Evolutionary conservation across 23 red algal species (phyloP), one percentile per base, ranked within the genome.

Genomic region (Gracilaria gracilis): DNA sequence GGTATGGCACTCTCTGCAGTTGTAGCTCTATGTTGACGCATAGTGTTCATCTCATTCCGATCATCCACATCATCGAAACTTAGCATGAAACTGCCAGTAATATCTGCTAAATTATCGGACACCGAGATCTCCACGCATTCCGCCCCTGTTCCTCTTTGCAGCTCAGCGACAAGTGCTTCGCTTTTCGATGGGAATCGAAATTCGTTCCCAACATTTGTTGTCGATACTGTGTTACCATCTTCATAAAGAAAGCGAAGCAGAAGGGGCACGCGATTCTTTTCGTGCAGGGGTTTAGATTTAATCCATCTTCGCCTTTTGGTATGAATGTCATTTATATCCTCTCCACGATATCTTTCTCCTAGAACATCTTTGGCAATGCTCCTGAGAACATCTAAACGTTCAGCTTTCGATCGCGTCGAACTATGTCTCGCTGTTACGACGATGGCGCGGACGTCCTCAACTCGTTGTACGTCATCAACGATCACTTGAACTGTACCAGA

Each of bases 381-480:
- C 55, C 57, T 51, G 14, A 90, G 62, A 40, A 90, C 51, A 28
- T 62, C 29, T 17, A 81, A 47, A 55, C 77, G 50, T 23, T 61
- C 59, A 11, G 38, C 53, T n/a, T 29, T 71, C 13, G 87, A 80
- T 67, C 87, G 71, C 57, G 44, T 55, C 31, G 67, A 29, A 71
- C 20, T 67, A 72, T 80, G 81, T 44, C 53, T 53, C 53, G 75
- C 87, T 23, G 87, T 90, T 14, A 72, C 89, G 24, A 84, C 67
- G 12, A 92, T 54, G 49, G 39, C 78, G 23, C 62, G 49, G 25
- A 77, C 79, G 36, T 84, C 66, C 46, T 92, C 79, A 53, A 88
- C 58, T 24, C 82, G 42, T 55, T 88, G 92, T 24, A 94, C 92
- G 44, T 94, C 92, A 61, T 94, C 82, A 75, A 94, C 83, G 74